phyloP scores from a whole-genome alignment of 179 eudicot genomes.

The Silene coronaria region DNA sequence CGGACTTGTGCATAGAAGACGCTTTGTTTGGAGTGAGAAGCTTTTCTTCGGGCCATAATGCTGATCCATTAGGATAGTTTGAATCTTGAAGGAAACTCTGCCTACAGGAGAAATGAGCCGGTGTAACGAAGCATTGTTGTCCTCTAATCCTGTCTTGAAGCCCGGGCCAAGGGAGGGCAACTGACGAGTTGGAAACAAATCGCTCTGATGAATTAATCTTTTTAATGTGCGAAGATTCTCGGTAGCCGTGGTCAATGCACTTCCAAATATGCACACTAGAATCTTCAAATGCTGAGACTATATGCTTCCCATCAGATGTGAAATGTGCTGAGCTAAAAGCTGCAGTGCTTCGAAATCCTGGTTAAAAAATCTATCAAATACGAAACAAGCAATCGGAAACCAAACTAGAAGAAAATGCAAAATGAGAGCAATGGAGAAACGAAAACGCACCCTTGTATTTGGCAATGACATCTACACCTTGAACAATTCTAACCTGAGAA shows the following conservation, averaged over 20 bases:
- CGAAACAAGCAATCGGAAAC: neutral
- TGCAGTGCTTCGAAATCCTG: constrained; percentile 31
- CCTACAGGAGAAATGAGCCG: constrained; percentile 44
- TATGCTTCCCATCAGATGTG: constrained; percentile 56
- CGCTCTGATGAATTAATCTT: constrained; percentile 49
- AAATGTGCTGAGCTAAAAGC: constrained; percentile 45
- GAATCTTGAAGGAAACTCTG: constrained; percentile 53
- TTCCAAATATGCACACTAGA: constrained; percentile 61
- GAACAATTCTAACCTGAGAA: constrained; percentile 66
- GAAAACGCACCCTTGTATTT: constrained; percentile 57
- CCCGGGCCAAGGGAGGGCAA: constrained; percentile 73
- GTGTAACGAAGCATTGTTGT: constrained; percentile 31
- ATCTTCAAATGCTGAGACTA: constrained; percentile 60
- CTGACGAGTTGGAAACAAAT: constrained; percentile 49
- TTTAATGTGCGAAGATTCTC: constrained; percentile 28
- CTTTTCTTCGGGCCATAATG: constrained; percentile 95
- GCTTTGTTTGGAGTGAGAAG: constrained; percentile 35
- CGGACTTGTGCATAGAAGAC: constrained; percentile 48
- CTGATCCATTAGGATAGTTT: constrained; percentile 54
- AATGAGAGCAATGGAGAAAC: neutral
- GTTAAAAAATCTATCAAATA: neutral
- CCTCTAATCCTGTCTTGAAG: constrained; percentile 24
- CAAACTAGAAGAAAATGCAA: neutral
- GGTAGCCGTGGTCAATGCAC: constrained; percentile 24
- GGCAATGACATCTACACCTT: constrained; percentile 56